Evolutionary conservation across 305 asterid species (phyloP), one percentile per base, ranked within the genome.

Genomic region (Ilex paraguariensis): DNA sequence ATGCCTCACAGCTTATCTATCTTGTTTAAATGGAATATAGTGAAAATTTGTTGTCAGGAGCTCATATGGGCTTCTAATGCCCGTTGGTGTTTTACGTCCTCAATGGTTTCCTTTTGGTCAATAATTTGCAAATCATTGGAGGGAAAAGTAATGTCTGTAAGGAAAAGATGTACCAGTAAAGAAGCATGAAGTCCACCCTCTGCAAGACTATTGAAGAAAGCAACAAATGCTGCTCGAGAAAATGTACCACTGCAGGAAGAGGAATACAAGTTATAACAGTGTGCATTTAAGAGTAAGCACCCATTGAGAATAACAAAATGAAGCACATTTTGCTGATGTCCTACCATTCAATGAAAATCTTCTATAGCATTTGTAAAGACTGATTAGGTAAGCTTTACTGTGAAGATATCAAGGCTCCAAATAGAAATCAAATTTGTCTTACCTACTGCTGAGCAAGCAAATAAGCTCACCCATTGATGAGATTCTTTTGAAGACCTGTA

Each of bases 201-300:
- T n/a, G 79, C 87, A 52, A 81, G 79, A 76, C 84, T 81, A 69
- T 72, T 57, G 73, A 81, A 81, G 73, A 81, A 81, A 61, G 82
- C 68, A 62, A 79, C 80, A 64, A 31, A 50, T n/a, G 86, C 71
- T 13, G 74, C 79, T 5, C 73, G 56, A 2, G 71, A 67, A 61
- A 80, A 46, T 40, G 67, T 66, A 12, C 28, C 50, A 64, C 84
- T 79, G 81, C 67, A 64, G 42, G 3, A 40, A 50, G 13, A 65
- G 15, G 31, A 51, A 49, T 49, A 49, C 15, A n/a, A 21, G 6
- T 36, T 3, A 33, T 3, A 3, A 7, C 40, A 33, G 40, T 33
- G 7, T 33, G n/a, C n/a, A 33, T 33, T 33, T 7, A 3, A 7
- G 40, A 33, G 40, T n/a, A n/a, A 33, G 3, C 40, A 3, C 40